Evolutionary conservation across 768 basidiomycete species (phyloP).

Genomic region (Cystobasidium onofrii): DNA sequence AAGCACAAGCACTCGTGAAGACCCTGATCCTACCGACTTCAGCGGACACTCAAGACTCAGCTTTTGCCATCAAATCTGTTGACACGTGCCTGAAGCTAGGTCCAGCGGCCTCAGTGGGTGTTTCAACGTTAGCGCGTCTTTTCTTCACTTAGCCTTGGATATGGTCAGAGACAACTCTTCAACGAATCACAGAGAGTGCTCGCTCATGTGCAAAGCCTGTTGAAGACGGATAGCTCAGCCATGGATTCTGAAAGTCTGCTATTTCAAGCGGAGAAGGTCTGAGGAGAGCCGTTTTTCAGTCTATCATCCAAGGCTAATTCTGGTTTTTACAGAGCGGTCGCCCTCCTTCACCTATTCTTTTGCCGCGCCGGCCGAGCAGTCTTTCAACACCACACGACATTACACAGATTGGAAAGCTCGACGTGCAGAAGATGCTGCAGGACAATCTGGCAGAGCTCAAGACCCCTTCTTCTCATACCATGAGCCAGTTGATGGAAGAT

Average conservation of each 20-base stretch:
- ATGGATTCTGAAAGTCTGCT: neutral
- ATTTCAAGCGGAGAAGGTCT: no score
- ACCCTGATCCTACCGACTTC: neutral
- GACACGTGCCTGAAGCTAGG: neutral
- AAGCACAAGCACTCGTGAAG: neutral
- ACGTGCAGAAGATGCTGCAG: neutral
- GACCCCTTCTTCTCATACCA: neutral
- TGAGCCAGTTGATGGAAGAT: neutral
- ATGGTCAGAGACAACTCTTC: neutral
- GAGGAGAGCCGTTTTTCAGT: no score
- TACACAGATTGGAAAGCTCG: neutral
- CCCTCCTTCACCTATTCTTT: neutral
- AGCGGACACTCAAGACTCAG: neutral
- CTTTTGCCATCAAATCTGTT: neutral
- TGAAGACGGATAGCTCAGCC: neutral
- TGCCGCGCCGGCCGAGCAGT: neutral
- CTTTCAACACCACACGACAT: neutral
- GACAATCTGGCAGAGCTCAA: neutral
- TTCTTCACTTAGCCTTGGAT: no score
- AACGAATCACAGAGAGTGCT: neutral
- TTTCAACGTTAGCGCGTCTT: neutral
- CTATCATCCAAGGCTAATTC: neutral
- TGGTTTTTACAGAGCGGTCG: neutral
- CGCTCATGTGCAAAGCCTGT: neutral
- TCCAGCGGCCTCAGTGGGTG: neutral